phyloP scores from a whole-genome alignment of 192 early-diverging fungal species.

The Backusella australiensis region DNA sequence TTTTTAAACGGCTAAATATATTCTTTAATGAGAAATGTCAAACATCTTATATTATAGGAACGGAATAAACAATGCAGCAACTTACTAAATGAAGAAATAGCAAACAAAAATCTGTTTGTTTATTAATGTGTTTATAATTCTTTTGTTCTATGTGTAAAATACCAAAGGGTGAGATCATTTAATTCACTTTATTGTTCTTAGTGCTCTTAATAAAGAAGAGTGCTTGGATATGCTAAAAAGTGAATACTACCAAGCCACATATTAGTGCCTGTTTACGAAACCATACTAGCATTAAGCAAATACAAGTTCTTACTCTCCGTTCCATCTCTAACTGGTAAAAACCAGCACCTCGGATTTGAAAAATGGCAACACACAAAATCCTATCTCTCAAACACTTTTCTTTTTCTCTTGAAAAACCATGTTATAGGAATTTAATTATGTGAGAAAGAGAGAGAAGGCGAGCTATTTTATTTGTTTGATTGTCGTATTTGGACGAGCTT shows the following conservation, averaged over 20 bases:
- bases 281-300: no score
- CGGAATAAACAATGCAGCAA: neutral
- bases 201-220: no score
- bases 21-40: neutral
- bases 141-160: neutral
- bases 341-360: neutral
- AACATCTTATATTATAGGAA: neutral
- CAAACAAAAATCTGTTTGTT: neutral
- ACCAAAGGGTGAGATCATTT: no score
- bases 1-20: neutral
- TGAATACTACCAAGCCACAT: no score
- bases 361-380: neutral
- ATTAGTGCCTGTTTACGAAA: no score
- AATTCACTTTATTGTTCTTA: no score
- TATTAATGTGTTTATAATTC: neutral
- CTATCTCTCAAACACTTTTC: neutral
- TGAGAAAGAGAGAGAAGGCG: neutral
- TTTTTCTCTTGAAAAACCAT: neutral
- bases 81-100: neutral
- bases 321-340: no score
- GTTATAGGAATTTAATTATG: neutral
- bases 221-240: no score
- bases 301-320: no score
- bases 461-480: neutral
- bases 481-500: neutral